These are phyloP conservation scores for Diaporthe sp. DNA, from an alignment of 2,329 filamentous ascomycete genomes.

Conservation along the genomic window DNA sequence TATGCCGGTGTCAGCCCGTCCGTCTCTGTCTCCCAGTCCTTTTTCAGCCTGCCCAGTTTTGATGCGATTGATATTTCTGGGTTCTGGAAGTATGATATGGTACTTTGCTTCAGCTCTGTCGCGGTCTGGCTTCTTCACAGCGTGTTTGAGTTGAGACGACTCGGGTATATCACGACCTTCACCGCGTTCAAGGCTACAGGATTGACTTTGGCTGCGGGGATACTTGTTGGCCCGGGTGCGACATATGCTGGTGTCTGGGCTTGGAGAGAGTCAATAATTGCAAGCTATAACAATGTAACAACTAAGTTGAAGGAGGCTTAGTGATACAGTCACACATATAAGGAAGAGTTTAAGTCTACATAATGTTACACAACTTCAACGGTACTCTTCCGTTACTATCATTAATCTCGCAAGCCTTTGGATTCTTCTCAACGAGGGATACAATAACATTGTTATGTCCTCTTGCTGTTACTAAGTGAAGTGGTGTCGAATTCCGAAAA, in stretches of 20 bases:
- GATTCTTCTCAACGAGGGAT: no score
- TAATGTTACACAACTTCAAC: no score
- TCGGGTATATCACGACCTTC: neutral
- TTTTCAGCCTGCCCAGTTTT: neutral
- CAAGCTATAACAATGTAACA: neutral
- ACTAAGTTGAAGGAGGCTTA: no score
- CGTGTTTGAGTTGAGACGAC: neutral
- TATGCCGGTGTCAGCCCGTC: neutral
- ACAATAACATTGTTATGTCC: no score
- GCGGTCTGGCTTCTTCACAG: constrained; percentile 3
- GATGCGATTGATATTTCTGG: neutral
- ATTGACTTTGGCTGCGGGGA: neutral
- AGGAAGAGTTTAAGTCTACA: no score
- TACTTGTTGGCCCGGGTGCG: constrained; percentile 2
- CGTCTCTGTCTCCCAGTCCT: neutral
- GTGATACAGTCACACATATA: no score
- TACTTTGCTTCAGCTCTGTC: constrained; percentile 2
- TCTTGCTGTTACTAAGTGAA: no score
- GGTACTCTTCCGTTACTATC: no score
- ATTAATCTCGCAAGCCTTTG: no score
- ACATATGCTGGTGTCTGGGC: constrained; percentile 13
- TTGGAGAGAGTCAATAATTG: constrained; percentile 25
- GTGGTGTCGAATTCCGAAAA: no score
- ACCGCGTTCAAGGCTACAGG: neutral
- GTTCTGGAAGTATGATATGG: constrained; percentile 13